phyloP scores from a whole-genome alignment of 352 stramenopile species.

The Phytopythium chamaehyphon region DNA sequence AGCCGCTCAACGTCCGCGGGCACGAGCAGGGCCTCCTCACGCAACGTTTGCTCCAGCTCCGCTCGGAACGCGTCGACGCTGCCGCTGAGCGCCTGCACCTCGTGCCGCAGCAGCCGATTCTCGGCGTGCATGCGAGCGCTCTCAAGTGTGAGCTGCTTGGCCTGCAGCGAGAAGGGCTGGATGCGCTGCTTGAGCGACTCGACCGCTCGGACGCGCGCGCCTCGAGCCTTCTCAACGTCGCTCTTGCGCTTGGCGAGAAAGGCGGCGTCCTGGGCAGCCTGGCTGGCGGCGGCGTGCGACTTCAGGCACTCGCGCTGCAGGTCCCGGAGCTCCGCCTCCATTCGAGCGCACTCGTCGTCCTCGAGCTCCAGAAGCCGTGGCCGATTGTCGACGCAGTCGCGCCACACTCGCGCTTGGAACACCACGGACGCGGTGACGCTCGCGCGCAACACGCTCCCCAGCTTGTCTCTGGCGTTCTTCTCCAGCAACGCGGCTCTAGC shows the following conservation, averaged over 20 bases:
- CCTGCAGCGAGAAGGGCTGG: conserved; percentile 56
- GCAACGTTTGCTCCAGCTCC: conserved; percentile 35
- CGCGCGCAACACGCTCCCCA: conserved; percentile 22
- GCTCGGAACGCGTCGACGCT: conserved; percentile 37
- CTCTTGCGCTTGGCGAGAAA: conserved; percentile 31
- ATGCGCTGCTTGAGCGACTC: conserved; percentile 48
- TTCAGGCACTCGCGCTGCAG: conserved; percentile 40
- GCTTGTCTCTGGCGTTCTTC: conserved; percentile 25
- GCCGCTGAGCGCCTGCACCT: conserved; percentile 31
- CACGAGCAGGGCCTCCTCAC: conserved; percentile 51
- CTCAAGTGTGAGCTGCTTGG: conserved; percentile 51
- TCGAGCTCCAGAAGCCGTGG: conserved; percentile 34
- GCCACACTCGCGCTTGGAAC: conserved; percentile 71
- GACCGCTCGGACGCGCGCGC: conserved; percentile 11
- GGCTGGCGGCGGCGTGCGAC: conserved; percentile 32
- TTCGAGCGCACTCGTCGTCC: conserved; percentile 29
- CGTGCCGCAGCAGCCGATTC: conserved; percentile 52
- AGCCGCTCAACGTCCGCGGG: conserved; percentile 41
- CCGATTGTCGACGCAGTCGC: conserved; percentile 53
- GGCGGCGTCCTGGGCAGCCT: conserved; percentile 28
- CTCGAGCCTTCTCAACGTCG: conserved; percentile 26
- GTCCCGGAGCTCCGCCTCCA: conserved; percentile 47
- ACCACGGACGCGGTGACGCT: conserved; percentile 35
- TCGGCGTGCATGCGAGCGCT: conserved; percentile 39
- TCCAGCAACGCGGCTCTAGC: conserved; percentile 16